Conservation (phyloP, 139 green algal genomes). For the Coelastrella sp. region DNA sequence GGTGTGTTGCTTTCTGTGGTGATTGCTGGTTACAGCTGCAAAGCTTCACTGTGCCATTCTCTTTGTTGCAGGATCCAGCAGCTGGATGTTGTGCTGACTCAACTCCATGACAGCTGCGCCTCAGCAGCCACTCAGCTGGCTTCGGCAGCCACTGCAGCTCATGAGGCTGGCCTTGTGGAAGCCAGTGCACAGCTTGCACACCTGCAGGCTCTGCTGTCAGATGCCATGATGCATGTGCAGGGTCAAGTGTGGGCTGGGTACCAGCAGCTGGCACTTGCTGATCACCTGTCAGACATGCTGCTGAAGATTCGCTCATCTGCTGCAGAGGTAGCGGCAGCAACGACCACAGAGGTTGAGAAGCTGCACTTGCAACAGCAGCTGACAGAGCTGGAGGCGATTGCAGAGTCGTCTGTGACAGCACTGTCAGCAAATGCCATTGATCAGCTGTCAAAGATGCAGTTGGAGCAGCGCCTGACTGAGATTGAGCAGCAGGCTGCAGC, state of each 20-base stretch:
- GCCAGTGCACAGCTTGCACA: conserved; percentile 9
- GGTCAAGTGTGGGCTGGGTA: conserved; percentile 33
- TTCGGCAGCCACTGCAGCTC: neutral
- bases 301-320: conserved; percentile 29
- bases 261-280: conserved; percentile 46
- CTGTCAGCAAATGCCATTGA: conserved; percentile 26
- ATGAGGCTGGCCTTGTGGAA: neutral
- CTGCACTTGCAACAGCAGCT: conserved; percentile 40
- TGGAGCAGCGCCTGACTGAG: conserved; percentile 29
- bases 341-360: conserved; percentile 34
- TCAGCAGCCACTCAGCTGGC: conserved; percentile 16
- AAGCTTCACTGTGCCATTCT: neutral
- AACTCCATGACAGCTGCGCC: conserved; percentile 30
- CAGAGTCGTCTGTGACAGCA: neutral
- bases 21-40: neutral
- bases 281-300: conserved; percentile 38
- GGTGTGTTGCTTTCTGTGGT: too few relatives aligned
- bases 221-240: conserved; percentile 24
- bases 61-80: conserved; percentile 15
- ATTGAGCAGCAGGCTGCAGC: conserved; percentile 2
- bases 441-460: neutral
- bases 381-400: conserved; percentile 27
- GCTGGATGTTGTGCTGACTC: conserved; percentile 26
- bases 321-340: conserved; percentile 15
- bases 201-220: conserved; percentile 23